Evolutionary conservation across 2,329 filamentous ascomycete genomes (phyloP), one percentile per base, ranked within the genome.

Genomic region (Coniella lustricola): DNA sequence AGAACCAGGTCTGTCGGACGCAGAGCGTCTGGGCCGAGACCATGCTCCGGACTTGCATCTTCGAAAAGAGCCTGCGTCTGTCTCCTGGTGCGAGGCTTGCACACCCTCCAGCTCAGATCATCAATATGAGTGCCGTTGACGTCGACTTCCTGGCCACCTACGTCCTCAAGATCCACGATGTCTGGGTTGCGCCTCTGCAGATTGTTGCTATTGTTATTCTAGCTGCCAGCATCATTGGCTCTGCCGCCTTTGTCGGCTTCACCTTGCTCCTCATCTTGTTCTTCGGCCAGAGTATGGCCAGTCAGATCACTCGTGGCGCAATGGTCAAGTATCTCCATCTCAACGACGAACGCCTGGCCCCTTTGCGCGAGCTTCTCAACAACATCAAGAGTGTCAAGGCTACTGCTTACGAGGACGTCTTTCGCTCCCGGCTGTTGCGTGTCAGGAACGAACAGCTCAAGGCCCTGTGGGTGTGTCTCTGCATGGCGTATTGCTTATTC

Each of bases 41-140:
- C 32, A 46, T 46, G 44, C 44, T 46, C 16, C 22, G 44, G 3
- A 37, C 44, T n/a, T 29, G 33, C 12, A 46, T 46, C 9, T 46
- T 46, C 7, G 44, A 46, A 16, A 46, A 46, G 35, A 39, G 34
- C 25, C 5, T 46, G 44, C 33, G 44, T 13, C 21, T 46, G 34
- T 46, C 44, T 39, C 44, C 34, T 4, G 20, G 20, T 10, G 44
- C 44, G 17, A 39, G 44, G 32, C 29, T 17, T 7, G 34, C 22
- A 8, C 44, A 46, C 22, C 44, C 44, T 18, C 33, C 44, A 7
- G 44, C 38, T 3, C 36, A 47, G 21, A 37, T 36, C 16, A 43
- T 42, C 37, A 48, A 48, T n/a, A 48, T 42, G 38, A 37, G 37
- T 43, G 38, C 44, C 36, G 44, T 46, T 17, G 44, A 47, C 17